Evolutionary conservation across 2,329 filamentous ascomycete species (phyloP).

Genomic region (Ophiocordyceps polyrhachis-furcata): DNA sequence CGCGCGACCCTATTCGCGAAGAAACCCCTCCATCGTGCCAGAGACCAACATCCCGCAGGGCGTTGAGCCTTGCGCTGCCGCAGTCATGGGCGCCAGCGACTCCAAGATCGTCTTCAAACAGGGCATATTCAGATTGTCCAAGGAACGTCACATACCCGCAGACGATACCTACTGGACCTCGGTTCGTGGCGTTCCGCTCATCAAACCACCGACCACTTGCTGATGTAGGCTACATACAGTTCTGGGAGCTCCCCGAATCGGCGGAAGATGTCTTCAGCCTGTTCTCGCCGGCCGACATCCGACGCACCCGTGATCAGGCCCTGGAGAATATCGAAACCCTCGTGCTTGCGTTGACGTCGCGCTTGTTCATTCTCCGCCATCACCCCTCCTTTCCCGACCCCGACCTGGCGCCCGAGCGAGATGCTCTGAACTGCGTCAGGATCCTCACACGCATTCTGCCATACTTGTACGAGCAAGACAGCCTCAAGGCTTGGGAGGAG

Average conservation of each 20-base stretch:
- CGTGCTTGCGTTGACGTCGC: constrained; percentile 64
- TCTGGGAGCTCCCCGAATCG: constrained; percentile 93
- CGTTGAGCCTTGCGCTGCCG: constrained; percentile 8
- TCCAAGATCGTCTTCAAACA: constrained; percentile 98
- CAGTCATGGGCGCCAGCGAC: constrained; percentile 83
- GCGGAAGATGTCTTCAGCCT: constrained; percentile 93
- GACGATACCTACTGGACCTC: constrained; percentile 88
- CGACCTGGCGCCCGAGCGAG: constrained; percentile 64
- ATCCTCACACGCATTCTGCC: constrained; percentile 79
- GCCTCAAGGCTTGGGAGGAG: constrained; percentile 71
- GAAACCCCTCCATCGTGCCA: background rate
- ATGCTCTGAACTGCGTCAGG: constrained; percentile 89
- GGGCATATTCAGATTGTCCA: constrained; percentile 91
- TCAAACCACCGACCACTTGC: background rate
- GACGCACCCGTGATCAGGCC: constrained; percentile 68
- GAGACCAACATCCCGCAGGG: constrained; percentile 1
- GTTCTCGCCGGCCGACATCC: constrained; percentile 76
- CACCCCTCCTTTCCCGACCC: constrained; percentile 81
- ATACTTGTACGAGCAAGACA: constrained; percentile 79
- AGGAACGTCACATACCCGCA: constrained; percentile 69
- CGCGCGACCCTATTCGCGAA: background rate
- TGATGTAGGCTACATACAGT: constrained; percentile 38
- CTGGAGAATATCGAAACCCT: constrained; percentile 81
- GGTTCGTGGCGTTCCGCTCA: constrained; percentile 31
- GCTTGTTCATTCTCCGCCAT: constrained; percentile 64